Evolutionary conservation across 768 basidiomycete species (phyloP).

Genomic region (Polyporus arcularius): DNA sequence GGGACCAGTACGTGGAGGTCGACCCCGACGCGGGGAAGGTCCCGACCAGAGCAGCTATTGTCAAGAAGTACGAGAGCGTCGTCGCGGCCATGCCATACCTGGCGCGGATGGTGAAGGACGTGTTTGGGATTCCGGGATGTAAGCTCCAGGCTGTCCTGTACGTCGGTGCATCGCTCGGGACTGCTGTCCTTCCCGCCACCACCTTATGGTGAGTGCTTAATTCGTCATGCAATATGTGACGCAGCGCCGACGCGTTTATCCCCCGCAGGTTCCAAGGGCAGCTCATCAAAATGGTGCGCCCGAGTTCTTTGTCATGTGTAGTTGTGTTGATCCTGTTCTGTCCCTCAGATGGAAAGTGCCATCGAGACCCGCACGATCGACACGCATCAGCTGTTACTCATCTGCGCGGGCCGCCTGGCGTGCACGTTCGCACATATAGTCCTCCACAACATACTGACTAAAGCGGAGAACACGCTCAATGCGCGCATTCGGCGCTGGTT

Average conservation of each 20-base stretch:
- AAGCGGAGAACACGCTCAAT: constrained; percentile 42
- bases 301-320: no score
- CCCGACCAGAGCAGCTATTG: constrained; percentile 44
- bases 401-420: constrained; percentile 54
- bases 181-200: constrained; percentile 59
- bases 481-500: constrained; percentile 61
- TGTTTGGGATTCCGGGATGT: constrained; percentile 53
- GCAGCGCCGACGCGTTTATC: background rate
- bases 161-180: constrained; percentile 41
- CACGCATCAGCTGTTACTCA: constrained; percentile 50
- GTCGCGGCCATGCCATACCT: constrained; percentile 56
- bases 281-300: constrained; percentile 56
- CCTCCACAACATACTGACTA: constrained; percentile 33
- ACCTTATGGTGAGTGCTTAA: constrained; percentile 50
- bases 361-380: constrained; percentile 64
- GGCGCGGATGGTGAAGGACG: constrained; percentile 65
- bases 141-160: constrained; percentile 49
- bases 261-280: constrained; percentile 61
- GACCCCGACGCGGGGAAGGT: constrained; percentile 38
- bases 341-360: constrained; percentile 58
- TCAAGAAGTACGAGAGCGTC: constrained; percentile 51
- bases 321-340: no score
- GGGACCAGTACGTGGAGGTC: constrained; percentile 74
- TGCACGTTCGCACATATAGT: constrained; percentile 51
- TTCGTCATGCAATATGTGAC: background rate